Evolutionary conservation across 352 stramenopile genomes (phyloP), one percentile per base, ranked within the genome.

Genomic region (Plasmopara viticola): DNA sequence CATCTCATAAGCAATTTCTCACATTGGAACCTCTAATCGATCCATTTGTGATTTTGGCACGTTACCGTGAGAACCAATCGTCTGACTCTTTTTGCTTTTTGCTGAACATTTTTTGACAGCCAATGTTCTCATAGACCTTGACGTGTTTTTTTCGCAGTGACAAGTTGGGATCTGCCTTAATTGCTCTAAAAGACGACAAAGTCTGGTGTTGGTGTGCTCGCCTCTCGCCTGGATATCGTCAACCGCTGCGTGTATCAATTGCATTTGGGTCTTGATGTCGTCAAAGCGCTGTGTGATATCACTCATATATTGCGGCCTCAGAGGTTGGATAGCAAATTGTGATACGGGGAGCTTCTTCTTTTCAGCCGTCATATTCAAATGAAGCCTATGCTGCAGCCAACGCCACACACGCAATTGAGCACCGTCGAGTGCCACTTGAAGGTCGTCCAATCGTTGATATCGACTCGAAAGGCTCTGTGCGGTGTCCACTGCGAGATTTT

Each of bases 11-110:
- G n/a, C 17, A 15, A 13, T 6, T 15, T 52, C 58, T 45, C 29
- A 66, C 59, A 62, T 48, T 9, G 58, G 53, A 45, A 62, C 14
- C 25, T 66, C 58, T 13, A 66, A 43, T 49, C 59, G 53, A 10
- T 49, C 9, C 25, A 59, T 0, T 9, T 62, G 38, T 17, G 58
- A 31, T 34, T 28, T 18, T 8, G 41, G 15, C 20, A n/a, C 47
- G 39, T 31, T 33, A 17, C 15, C 49, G 39, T 33, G 9, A 25
- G 9, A 10, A 4, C 12, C 28, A 20, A 28, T 33, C 43, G 10
- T 4, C n/a, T 25, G 20, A 8, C 35, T 37, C 43, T 37, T 13
- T 45, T 8, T 17, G 29, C 8, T 14, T 31, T 10, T 45, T 17
- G n/a, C 37, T 1, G 13, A 41, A 17, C 9, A 4, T 28, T 20